Evolutionary conservation across 1,284 basidiomycete species (phyloP), one percentile per base, ranked within the genome.

Genomic region (Pascua sp.): DNA sequence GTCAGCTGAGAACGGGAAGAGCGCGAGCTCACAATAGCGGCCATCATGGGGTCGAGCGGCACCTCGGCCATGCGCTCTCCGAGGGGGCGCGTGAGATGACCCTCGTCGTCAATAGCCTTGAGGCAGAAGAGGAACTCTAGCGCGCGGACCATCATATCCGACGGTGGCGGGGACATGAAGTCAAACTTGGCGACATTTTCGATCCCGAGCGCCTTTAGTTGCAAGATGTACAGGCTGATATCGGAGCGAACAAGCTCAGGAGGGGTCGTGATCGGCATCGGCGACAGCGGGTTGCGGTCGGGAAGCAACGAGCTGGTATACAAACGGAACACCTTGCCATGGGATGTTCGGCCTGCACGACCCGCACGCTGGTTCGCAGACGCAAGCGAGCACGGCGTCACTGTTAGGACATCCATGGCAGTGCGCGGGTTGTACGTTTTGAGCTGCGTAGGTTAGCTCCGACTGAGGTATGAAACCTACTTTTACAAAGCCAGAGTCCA

Each of bases 401-500:
- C 86, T 8, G 85, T 82, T 2, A 97, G 82, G 5, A 90, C 88
- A 40, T 91, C 88, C 58, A 98, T 86, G 0, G 85, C 82, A 15
- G 87, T 89, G 4, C 86, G 84, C 2, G 90, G 87, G 67, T 93
- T 91, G 72, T 86, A 92, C 2, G 86, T 87, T 54, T 90, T 85
- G 53, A 92, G 86, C 90, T 92, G 54, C 24, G 24, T 1, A 49
- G 5, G 47, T 59, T 36, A 61, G 57, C 24, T 36, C 8, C 3
- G n/a, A 5, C 18, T 5, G 36, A 60, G 4, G 12, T 2, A 17
- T 17, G 5, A 7, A 11, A 59, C 80, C 42, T 62, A 90, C 90
- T 83, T 98, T 98, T 62, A 95, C 93, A 67, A 93, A 91, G 4
- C 95, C 96, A 55, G 85, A 88, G 69, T 99, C 95, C 5, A 98